These are phyloP conservation scores for Hypoxylon fuscum DNA, from an alignment of 495 filamentous ascomycete species.

Conservation along the genomic window DNA sequence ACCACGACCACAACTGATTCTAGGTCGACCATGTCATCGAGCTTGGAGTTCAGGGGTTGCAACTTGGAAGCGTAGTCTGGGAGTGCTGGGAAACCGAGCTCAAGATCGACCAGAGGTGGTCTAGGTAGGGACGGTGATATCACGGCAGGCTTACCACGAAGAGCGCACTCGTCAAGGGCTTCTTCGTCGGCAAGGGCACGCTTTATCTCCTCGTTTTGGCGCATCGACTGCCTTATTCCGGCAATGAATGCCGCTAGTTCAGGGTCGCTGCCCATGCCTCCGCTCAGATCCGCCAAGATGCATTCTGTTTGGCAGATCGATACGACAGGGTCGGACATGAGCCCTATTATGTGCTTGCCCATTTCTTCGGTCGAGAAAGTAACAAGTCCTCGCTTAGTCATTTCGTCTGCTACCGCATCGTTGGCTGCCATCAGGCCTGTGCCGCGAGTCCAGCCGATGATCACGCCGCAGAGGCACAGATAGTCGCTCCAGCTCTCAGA, in stretches of 20 bases:
- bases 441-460: constrained; percentile 98
- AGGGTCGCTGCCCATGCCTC: constrained; percentile 93
- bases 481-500: constrained; percentile 97
- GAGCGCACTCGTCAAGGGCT: constrained; percentile 93
- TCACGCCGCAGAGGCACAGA: constrained; percentile 95
- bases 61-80: constrained; percentile 89
- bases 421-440: constrained; percentile 98
- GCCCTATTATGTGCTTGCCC: constrained; percentile 94
- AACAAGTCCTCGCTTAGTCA: constrained; percentile 91
- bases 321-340: constrained; percentile 92
- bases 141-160: constrained; percentile 88
- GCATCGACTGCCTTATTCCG: constrained; percentile 84
- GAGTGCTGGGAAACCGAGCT: constrained; percentile 86
- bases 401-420: constrained; percentile 93
- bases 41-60: constrained; percentile 80
- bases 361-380: constrained; percentile 99
- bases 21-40: constrained; percentile 96
- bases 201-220: constrained; percentile 89
- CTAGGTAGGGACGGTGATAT: constrained; percentile 81
- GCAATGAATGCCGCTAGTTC: constrained; percentile 91
- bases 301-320: constrained; percentile 96
- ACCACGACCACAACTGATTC: constrained; percentile 97
- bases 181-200: constrained; percentile 93
- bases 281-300: constrained; percentile 94
- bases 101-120: constrained; percentile 92